A percentile compares a stretch with the other conserved stretches of the same genome.
These are phyloP conservation scores for Erodium maritimum DNA, from an alignment of 345 rosid genomes.

Conservation along the genomic window DNA sequence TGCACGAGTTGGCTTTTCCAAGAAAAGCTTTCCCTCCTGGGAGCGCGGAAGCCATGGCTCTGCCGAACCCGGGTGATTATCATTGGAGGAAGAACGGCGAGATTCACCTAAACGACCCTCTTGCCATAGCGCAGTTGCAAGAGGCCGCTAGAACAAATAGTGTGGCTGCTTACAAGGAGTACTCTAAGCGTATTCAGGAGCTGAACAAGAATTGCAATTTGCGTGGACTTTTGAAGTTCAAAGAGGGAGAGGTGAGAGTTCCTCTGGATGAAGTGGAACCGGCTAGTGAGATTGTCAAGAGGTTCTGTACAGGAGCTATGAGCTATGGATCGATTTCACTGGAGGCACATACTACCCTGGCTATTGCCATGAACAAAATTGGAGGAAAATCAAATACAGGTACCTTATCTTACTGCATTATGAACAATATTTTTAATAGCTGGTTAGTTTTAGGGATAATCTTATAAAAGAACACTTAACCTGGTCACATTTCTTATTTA, in stretches of 20 bases:
- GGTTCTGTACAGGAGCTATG: conserved; percentile 99
- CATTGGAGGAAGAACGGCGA: conserved; percentile 99
- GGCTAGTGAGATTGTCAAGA: conserved; percentile 94
- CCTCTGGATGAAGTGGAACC: conserved; percentile 86
- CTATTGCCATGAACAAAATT: conserved; percentile 84
- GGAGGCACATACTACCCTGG: conserved; percentile 87
- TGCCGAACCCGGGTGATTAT: conserved; percentile 91
- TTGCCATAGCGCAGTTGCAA: conserved; percentile 89
- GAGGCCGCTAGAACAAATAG: conserved; percentile 90
- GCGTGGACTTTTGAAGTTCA: conserved; percentile 88
- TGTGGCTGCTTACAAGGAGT: conserved; percentile 89
- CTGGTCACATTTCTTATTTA: too few relatives aligned
- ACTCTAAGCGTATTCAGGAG: conserved; percentile 81
- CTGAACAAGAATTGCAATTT: conserved; percentile 82
- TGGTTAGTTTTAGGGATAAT: too few relatives aligned
- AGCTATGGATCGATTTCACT: conserved; percentile 97
- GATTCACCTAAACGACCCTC: conserved; percentile 93
- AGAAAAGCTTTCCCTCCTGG: conserved; percentile 58
- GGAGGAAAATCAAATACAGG: conserved; percentile 99
- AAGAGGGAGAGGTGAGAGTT: conserved; percentile 45
- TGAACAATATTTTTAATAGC: too few relatives aligned
- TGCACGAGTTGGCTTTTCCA: conserved; percentile 94
- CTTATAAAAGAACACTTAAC: too few relatives aligned
- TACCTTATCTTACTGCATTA: conserved; percentile 8
- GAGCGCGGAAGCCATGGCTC: conserved; percentile 90